These are phyloP conservation scores for Ceratocystis huliohia DNA, from an alignment of 2,329 filamentous ascomycete species.

Conservation along the genomic window DNA sequence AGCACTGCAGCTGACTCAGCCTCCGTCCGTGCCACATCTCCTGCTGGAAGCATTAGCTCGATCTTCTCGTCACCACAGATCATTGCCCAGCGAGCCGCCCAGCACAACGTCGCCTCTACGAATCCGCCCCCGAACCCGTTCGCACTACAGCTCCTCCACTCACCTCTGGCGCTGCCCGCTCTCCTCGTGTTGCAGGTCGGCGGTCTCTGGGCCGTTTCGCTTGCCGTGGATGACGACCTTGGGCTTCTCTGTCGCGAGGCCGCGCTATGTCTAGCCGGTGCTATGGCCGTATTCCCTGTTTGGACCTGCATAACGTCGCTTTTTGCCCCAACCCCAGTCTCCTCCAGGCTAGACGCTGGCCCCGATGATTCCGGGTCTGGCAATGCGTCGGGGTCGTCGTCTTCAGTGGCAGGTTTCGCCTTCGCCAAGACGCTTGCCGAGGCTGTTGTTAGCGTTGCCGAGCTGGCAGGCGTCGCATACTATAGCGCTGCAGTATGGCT, in stretches of 20 bases:
- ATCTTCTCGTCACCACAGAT: conserved; percentile 18
- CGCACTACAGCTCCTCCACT: conserved; percentile 17
- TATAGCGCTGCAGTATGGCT: conserved; percentile 17
- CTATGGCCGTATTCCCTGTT: conserved; percentile 18
- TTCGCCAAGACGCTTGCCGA: neutral
- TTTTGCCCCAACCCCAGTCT: neutral
- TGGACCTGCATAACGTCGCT: conserved; percentile 18
- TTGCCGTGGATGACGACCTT: conserved; percentile 14
- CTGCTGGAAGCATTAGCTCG: conserved; percentile 10
- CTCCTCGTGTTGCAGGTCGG: conserved; percentile 14
- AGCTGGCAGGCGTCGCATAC: conserved; percentile 18
- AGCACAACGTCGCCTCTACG: neutral
- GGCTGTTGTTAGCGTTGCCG: conserved; percentile 13
- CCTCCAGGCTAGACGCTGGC: too few relatives aligned
- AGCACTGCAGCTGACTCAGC: neutral
- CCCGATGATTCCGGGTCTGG: neutral
- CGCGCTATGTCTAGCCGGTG: conserved; percentile 15
- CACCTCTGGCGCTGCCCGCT: conserved; percentile 16
- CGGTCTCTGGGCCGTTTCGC: conserved; percentile 11
- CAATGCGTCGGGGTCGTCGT: neutral
- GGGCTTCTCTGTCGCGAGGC: conserved; percentile 16
- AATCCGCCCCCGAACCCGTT: conserved; percentile 8
- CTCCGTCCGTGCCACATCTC: conserved; percentile 10
- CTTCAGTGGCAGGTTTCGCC: neutral
- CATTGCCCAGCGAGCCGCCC: conserved; percentile 17